These are phyloP conservation scores for Scorias spongiosa DNA, from an alignment of 2,329 filamentous ascomycete species.

Conservation along the genomic window DNA sequence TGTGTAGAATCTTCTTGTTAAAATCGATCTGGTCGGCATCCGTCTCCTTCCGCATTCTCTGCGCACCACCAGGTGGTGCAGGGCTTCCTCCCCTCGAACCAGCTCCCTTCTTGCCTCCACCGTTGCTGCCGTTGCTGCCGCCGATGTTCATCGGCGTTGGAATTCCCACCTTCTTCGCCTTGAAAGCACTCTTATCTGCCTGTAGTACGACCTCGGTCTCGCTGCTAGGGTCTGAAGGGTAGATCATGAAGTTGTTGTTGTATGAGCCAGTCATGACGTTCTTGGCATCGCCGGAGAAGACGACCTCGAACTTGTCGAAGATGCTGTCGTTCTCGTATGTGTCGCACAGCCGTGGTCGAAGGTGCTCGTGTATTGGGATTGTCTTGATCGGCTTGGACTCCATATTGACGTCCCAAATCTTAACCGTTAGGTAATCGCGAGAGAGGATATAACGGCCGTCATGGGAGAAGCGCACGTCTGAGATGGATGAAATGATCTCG, in stretches of 20 bases:
- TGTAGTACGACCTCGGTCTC: slow-evolving; percentile 95
- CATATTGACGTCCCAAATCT: slow-evolving; percentile 99
- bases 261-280: slow-evolving; percentile 99
- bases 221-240: slow-evolving; percentile 87
- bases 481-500: slow-evolving; percentile 98
- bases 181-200: slow-evolving; percentile 97
- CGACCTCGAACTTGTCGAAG: slow-evolving; percentile 99
- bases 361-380: slow-evolving; percentile 95
- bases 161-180: slow-evolving; percentile 98
- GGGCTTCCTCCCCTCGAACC: slow-evolving; percentile 80
- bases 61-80: slow-evolving; percentile 53
- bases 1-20: slow-evolving; percentile 99
- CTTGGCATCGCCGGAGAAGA: slow-evolving; percentile 94
- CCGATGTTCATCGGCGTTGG: slow-evolving; percentile 88
- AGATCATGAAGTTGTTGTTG: slow-evolving; percentile 99
- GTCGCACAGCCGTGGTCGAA: slow-evolving; percentile 84
- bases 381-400: slow-evolving; percentile 95
- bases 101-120: slow-evolving; percentile 51
- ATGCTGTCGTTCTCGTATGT: slow-evolving; percentile 99
- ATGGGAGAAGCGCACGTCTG: slow-evolving; percentile 91
- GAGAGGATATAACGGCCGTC: slow-evolving; percentile 96
- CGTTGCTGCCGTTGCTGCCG: slow-evolving; percentile 54
- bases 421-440: slow-evolving; percentile 93
- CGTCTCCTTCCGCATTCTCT: slow-evolving; percentile 96
- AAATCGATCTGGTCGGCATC: slow-evolving; percentile 99